Percentiles rank a stretch among this genome's conserved stretches.
Conservation (phyloP, 345 rosid genomes). For the Hibiscus tridactylites region DNA sequence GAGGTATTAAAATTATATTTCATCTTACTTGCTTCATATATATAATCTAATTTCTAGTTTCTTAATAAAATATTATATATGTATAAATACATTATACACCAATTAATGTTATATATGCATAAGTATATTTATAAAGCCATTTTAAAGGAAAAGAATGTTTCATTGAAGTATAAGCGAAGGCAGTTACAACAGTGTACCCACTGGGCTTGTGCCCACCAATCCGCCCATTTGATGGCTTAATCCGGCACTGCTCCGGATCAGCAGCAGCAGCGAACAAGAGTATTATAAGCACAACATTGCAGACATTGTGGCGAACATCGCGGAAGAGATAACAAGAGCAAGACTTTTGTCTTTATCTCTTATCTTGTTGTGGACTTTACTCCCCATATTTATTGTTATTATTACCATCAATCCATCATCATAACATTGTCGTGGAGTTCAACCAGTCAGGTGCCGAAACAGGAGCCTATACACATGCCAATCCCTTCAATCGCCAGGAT, state of each 20-base stretch:
- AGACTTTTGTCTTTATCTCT: background rate
- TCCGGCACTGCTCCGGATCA: background rate
- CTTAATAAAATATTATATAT: too few relatives aligned
- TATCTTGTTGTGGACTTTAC: background rate
- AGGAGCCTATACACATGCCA: background rate
- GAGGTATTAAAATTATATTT: too few relatives aligned
- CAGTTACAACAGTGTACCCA: too few relatives aligned
- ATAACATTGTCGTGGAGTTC: background rate
- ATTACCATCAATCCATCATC: background rate
- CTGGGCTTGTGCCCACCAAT: too few relatives aligned
- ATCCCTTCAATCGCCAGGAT: background rate
- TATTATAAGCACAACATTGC: background rate
- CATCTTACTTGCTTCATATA: too few relatives aligned
- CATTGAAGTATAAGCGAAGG: too few relatives aligned
- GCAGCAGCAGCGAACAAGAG: background rate
- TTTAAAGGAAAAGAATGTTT: too few relatives aligned
- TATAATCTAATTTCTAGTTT: too few relatives aligned
- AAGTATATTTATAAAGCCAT: too few relatives aligned
- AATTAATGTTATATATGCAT: too few relatives aligned
- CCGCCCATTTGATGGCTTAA: too few relatives aligned
- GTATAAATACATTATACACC: too few relatives aligned
- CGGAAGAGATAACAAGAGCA: background rate
- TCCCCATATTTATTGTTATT: background rate
- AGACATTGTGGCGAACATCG: background rate
- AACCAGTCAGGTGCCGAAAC: background rate